Evolutionary conservation across 2,329 filamentous ascomycete species (phyloP), one percentile per base, ranked within the genome.

Genomic region (Magnaporthales sp.): DNA sequence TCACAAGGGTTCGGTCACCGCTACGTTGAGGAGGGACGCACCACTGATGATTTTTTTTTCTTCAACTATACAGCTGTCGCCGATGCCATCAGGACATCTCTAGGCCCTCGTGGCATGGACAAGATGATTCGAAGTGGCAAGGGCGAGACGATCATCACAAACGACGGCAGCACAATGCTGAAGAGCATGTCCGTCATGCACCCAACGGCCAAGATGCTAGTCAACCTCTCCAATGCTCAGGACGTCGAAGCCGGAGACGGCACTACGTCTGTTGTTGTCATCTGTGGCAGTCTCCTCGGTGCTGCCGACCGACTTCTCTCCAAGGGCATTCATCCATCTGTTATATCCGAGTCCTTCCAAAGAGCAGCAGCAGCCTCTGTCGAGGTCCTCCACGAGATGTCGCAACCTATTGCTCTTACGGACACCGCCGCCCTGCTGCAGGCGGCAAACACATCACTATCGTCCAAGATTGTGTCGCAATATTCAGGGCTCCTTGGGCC

Each of bases 141-240:
- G 82, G 95, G 94, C 81, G 92, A 96, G 80, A 97, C 93, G 67
- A 95, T 98, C 78, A 99, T 99, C 81, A 99, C 95, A 75, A 99
- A 99, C 84, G 95, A 99, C 80, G 95, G 95, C 78, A 96, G 96
- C 83, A 99, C 95, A 67, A 99, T 99, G 94, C 83, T 99, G 76
- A 96, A 91, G 82, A 94, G 94, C 83, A 98, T 99, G 95, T 91
- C 92, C 71, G 95, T 99, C 72, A 93, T 99, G 90, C 95, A 99
- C 77, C 95, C 95, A n/a, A 96, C 96, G 63, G 95, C 95, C 65
- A 97, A 97, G 83, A 99, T 99, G 95, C 85, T 99, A 72, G 95
- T 99, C 75, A 93, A 99, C 79, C 86, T 99, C 69, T 96, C 94
- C 74, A 92, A 95, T 72, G 95, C 95, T 71, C 95, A 99, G 79